Base-by-base conservation (phyloP, 129 eudicot species). In the Oenanthe sinensis region DNA sequence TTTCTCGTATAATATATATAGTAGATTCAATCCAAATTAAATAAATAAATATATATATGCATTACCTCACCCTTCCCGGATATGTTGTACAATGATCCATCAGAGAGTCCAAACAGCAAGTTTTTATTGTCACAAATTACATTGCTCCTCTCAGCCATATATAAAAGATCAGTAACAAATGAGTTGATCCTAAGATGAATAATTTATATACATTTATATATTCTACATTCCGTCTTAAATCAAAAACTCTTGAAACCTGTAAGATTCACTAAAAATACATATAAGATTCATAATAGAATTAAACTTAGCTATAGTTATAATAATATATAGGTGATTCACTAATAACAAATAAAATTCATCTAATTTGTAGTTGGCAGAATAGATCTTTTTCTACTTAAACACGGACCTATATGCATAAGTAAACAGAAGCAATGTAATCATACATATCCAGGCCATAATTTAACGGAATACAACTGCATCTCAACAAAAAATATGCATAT, bases 51-150 rank as follows among this genome's bases (percentile, higher is more conserved):
- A n/a, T n/a, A 65, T 70, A 79, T 58, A 55, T 54, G 70, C 83
- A 83, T 87, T 91, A 93, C 98, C 97, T 94, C 98, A 14, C 98
- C 98, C 86, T 91, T 91, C 98, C 98, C 91, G 77, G 98, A 90
- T 87, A 91, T 94, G 77, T 84, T 90, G 84, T 94, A 94, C 82
- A 94, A 73, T 58, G 96, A 87, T 91, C 98, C 97, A 82, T 91
- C 89, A 76, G 96, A 88, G 58, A 94, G 93, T 78, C 98, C 98
- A 84, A 91, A 83, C 71, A 94, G 84, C 77, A 94, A 80, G 85
- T 91, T 88, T 84, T 94, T 94, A 88, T 54, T 94, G 78, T 94
- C 98, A 79, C 98, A 91, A 44, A 90, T 77, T 48, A 94, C 77
- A 83, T 91, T 94, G 94, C 98, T 94, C 97, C 97, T 93, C 89